Base-by-base conservation (phyloP, 164 flowering plant species). In the Akebia trifoliata region DNA sequence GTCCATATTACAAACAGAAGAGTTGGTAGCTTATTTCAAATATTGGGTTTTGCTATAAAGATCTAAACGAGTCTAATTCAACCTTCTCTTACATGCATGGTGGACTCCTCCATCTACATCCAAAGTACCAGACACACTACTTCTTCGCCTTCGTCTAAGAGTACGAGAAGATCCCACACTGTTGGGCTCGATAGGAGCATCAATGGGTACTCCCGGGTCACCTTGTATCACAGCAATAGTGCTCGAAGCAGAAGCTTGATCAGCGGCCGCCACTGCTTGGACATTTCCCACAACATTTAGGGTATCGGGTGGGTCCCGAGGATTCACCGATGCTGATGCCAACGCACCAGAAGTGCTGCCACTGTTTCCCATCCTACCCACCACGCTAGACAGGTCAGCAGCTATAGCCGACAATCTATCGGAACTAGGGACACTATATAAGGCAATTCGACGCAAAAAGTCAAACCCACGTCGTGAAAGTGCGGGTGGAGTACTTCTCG, bases 171-270 rank as follows among this genome's bases (percentile, higher is more conserved):
- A 60, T 31, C 69, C 72, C 15, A 54, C 69, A 50, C 62, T 60
- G 44, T 53, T 56, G 20, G 60, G 65, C 48, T 72, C 75, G 8
- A 48, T 50, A 52, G 62, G 39, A 40, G 60, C 62, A 51, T 67
- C 65, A 43, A 54, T 9, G 30, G 52, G 34, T 45, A 29, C 63
- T 37, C 62, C 61, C 50, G 31, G 37, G 49, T 65, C 72, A 36
- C 65, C 66, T 36, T 69, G 70, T 53, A 72, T 72, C n/a, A 65
- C 62, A 35, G 72, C 76, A 57, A 65, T 56, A 32, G 76, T 72
- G 68, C 76, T 69, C 10, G 72, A 72, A 42, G 57, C 62, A 36
- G 76, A 72, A 57, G 66, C 59, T 54, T 67, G 71, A 46, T 72
- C 73, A 6, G 66, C 72, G 22, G 53, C 47, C 14, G 45, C 44